Evolutionary conservation across 1,139 yeast genomes (phyloP).

Genomic region (Meyerozyma carpophila): DNA sequence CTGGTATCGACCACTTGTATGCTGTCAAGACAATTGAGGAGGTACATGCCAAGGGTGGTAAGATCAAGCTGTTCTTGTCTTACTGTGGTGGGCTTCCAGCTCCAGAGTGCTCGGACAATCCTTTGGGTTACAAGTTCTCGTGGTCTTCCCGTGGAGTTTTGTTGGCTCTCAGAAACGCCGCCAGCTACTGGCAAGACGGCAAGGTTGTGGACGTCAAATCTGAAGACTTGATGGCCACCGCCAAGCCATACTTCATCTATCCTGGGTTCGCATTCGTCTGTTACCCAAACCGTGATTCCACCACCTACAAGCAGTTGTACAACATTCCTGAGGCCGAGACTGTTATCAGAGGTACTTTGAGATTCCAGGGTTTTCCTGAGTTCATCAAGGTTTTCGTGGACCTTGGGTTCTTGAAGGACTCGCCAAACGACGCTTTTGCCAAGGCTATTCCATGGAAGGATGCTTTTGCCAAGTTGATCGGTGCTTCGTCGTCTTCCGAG

Average conservation of each 20-base stretch:
- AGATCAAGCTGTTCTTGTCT: conserved; percentile 86
- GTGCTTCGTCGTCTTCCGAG: conserved; percentile 65
- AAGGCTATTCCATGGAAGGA: conserved; percentile 77
- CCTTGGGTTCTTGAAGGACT: conserved; percentile 85
- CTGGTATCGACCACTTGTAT: conserved; percentile 96
- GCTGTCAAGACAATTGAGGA: conserved; percentile 98
- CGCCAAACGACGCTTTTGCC: conserved; percentile 53
- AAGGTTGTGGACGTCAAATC: conserved; percentile 73
- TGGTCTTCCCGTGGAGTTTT: conserved; percentile 99
- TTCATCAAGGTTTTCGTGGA: conserved; percentile 93
- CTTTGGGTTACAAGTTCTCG: conserved; percentile 96
- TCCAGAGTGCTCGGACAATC: conserved; percentile 95
- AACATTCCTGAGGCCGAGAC: conserved; percentile 96
- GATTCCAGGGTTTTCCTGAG: conserved; percentile 99
- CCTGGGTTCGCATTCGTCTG: conserved; percentile 95
- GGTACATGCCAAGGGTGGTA: conserved; percentile 87
- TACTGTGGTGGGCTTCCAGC: conserved; percentile 99
- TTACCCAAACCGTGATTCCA: conserved; percentile 97
- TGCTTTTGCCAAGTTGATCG: conserved; percentile 72
- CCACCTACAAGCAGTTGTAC: conserved; percentile 87
- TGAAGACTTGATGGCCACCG: conserved; percentile 91
- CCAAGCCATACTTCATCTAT: conserved; percentile 90
- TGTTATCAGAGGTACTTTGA: conserved; percentile 91
- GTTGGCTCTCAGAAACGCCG: conserved; percentile 90
- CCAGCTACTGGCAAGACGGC: conserved; percentile 86